These are phyloP conservation scores for Naganishia antarctica DNA, from an alignment of 768 basidiomycete species.

Conservation along the genomic window DNA sequence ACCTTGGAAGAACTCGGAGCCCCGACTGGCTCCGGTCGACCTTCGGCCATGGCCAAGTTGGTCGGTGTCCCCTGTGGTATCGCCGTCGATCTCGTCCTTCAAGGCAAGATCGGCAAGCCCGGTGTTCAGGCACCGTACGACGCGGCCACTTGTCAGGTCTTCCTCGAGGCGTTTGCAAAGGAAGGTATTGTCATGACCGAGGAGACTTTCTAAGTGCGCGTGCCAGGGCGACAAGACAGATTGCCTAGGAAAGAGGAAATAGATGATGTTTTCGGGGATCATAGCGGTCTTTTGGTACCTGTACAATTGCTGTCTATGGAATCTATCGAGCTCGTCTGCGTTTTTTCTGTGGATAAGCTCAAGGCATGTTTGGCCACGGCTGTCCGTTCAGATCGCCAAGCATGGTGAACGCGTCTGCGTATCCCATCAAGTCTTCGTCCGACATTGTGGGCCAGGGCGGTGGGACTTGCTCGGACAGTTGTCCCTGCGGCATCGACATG, in stretches of 20 bases:
- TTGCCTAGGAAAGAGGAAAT: background rate
- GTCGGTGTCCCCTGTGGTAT: constrained; percentile 94
- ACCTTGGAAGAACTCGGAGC: constrained; percentile 85
- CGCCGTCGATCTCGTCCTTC: constrained; percentile 83
- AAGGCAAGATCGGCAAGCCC: constrained; percentile 69
- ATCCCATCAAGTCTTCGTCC: constrained; percentile 13
- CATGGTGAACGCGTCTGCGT: constrained; percentile 16
- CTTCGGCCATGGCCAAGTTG: constrained; percentile 77
- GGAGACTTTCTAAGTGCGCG: constrained; percentile 37
- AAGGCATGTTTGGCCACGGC: constrained; percentile 18
- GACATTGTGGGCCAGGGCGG: constrained; percentile 3
- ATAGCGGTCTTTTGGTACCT: too few species aligned
- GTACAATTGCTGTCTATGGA: too few species aligned
- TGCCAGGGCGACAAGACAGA: background rate
- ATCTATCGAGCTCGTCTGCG: too few species aligned
- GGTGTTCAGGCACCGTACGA: constrained; percentile 84
- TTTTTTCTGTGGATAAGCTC: background rate
- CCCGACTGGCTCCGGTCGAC: constrained; percentile 52
- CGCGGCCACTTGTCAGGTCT: constrained; percentile 52
- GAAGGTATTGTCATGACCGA: constrained; percentile 48
- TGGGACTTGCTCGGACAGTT: background rate
- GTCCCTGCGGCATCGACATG: background rate
- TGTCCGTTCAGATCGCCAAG: background rate
- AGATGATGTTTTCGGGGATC: too few species aligned
- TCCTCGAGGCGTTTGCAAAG: constrained; percentile 41